Percentiles rank a stretch among this genome's conserved stretches.
phyloP scores from a whole-genome alignment of 2,329 filamentous ascomycete genomes.

The Chalaropsis ovoidea region DNA sequence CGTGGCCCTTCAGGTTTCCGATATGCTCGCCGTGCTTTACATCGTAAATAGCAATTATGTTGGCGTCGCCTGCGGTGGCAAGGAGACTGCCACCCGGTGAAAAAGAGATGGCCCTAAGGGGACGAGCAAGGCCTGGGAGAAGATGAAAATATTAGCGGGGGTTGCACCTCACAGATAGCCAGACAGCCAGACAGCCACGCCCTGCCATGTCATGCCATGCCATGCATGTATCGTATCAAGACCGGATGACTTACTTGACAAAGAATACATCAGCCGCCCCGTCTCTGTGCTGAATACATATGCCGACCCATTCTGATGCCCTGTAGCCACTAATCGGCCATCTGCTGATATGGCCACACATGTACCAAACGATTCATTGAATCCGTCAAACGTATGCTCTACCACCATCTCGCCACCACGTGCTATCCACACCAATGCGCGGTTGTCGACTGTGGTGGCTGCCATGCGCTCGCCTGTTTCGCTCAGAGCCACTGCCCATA shows the following conservation, averaged over 20 bases:
- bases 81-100: conserved; percentile 75
- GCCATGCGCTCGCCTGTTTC: conserved; percentile 75
- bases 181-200: too few relatives aligned
- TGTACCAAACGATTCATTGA: conserved; percentile 74
- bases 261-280: conserved; percentile 71
- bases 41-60: conserved; percentile 84
- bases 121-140: conserved; percentile 18
- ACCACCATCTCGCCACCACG: conserved; percentile 74
- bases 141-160: not conserved
- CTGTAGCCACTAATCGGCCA: conserved; percentile 77
- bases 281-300: conserved; percentile 95
- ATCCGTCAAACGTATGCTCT: conserved; percentile 58
- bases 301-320: conserved; percentile 82
- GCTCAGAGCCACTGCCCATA: conserved; percentile 82
- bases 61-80: conserved; percentile 81
- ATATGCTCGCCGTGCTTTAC: conserved; percentile 87
- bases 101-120: conserved; percentile 72
- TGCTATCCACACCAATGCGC: conserved; percentile 21
- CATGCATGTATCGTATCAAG: not conserved
- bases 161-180: too few relatives aligned
- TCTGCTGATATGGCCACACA: conserved; percentile 72
- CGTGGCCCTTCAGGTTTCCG: conserved; percentile 67
- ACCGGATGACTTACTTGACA: conserved; percentile 50
- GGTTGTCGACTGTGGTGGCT: conserved; percentile 57
- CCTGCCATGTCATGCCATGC: not conserved